Evolutionary conservation across 805 yeast genomes (phyloP).

Genomic region (Myxozyma mucilagina): DNA sequence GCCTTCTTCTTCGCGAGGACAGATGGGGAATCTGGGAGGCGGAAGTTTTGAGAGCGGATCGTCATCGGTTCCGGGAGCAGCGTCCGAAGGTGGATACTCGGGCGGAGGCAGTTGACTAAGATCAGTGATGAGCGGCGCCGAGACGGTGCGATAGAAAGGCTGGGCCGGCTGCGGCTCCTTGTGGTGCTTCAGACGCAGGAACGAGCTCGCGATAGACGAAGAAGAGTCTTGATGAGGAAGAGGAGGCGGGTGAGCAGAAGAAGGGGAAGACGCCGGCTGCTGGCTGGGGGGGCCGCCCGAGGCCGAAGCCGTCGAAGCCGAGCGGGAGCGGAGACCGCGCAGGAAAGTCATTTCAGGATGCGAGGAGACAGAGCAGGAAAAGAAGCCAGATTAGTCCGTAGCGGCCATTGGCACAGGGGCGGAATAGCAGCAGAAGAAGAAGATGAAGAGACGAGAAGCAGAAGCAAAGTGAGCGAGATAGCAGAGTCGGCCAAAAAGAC

Average conservation of each 20-base stretch:
- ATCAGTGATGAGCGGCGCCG: slow-evolving; percentile 8
- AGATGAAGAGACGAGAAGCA: neutral
- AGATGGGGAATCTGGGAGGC: slow-evolving; percentile 22
- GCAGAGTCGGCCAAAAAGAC: neutral
- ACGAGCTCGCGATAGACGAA: neutral
- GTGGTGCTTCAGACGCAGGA: neutral
- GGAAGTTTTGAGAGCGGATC: slow-evolving; percentile 1
- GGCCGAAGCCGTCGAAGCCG: slow-evolving; percentile 24
- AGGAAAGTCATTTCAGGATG: slow-evolving; percentile 23
- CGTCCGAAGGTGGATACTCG: slow-evolving; percentile 9
- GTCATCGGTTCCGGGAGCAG: neutral
- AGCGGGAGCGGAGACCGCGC: slow-evolving; percentile 27
- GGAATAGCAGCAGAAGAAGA: neutral
- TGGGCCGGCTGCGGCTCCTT: slow-evolving; percentile 5
- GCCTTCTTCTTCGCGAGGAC: slow-evolving; percentile 36
- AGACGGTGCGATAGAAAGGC: slow-evolving; percentile 20
- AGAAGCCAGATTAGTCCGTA: no score
- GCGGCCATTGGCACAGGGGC: neutral
- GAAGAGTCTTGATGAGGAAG: neutral
- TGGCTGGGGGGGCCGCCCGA: neutral
- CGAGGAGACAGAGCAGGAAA: neutral
- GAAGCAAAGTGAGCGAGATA: neutral
- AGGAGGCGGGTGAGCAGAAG: neutral
- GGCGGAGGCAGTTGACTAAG: slow-evolving; percentile 7
- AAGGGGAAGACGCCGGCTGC: neutral